phyloP scores from a whole-genome alignment of 176 grass and related monocot genomes.

The Eremochloa ophiuroides region DNA sequence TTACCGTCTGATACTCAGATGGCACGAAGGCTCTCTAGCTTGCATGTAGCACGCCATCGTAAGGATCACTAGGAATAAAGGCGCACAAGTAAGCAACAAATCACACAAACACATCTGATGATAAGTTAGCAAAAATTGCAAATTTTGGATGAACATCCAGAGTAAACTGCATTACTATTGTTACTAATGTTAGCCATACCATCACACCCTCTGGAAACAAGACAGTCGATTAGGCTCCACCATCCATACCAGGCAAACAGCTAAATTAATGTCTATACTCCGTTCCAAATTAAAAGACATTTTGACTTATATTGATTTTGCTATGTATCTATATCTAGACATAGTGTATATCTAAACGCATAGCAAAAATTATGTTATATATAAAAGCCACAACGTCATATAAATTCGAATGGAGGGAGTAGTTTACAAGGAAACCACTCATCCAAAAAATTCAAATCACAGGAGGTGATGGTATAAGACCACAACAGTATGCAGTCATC shows the following conservation, averaged over 20 bases:
- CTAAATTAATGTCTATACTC: not conserved
- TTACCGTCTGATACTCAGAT: not conserved
- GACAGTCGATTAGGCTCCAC: not conserved
- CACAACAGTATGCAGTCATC: not conserved
- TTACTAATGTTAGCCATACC: not conserved
- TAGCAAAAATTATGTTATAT: not conserved
- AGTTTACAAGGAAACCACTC: not conserved
- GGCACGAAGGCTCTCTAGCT: not conserved
- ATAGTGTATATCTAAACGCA: too few species aligned
- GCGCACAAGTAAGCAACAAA: not conserved
- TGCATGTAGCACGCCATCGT: not conserved
- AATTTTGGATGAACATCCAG: not conserved
- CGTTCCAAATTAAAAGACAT: not conserved
- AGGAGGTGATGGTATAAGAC: not conserved
- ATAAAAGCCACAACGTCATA: not conserved
- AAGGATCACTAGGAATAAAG: not conserved
- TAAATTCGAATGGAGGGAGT: not conserved
- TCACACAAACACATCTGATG: not conserved
- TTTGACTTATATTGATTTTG: not conserved
- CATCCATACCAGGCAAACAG: not conserved
- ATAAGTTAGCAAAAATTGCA: not conserved
- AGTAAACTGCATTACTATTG: not conserved
- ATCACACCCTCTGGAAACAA: constrained; percentile 6
- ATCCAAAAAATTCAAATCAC: not conserved
- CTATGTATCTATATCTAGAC: too few species aligned